Base-by-base conservation (phyloP, 129 eudicot species). In the Apium graveolens region DNA sequence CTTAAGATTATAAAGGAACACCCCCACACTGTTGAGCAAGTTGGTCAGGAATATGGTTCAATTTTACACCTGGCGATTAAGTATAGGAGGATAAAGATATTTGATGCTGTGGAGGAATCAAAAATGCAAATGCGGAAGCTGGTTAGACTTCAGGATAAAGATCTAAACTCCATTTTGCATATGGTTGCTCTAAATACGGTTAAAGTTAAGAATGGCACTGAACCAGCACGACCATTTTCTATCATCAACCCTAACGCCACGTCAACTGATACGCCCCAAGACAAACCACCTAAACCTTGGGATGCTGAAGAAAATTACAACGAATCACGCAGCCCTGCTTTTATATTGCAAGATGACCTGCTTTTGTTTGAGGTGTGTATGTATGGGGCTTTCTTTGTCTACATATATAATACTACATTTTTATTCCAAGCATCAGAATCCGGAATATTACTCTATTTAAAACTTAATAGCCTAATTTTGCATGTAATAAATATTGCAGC, bases 21-120 rank as follows among this genome's bases (percentile, higher is more conserved):
- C 34, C 89, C 86, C 20, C 82, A 80, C 42, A 82, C 89, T 1
- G 89, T 86, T 3, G 86, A 83, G 35, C 85, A 86, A 81, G 82
- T 86, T 1, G 85, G 55, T 75, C 21, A 1, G 5, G 35, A 80
- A 0, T 82, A 82, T 21, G 81, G 42, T 55, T 83, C 60, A 20
- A 86, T 86, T 73, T 73, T 86, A 66, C 89, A 86, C 76, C 16
- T 83, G 42, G 86, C 89, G 41, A 83, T 86, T n/a, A 68, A 68
- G 83, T 31, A 86, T 62, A 37, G 87, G 27, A 55, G 79, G 39
- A 11, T 43, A 10, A 1, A 48, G 65, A 76, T 86, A 35, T 74
- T 86, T 5, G 81, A 80, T 70, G 5, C 21, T 1, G 60, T 86
- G 11, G 81, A 78, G 80, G 55, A 75, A 6, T 78, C 78, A 86